Evolutionary conservation across 2,329 filamentous ascomycete genomes (phyloP).

Genomic region (Geoglossum cookeanum): DNA sequence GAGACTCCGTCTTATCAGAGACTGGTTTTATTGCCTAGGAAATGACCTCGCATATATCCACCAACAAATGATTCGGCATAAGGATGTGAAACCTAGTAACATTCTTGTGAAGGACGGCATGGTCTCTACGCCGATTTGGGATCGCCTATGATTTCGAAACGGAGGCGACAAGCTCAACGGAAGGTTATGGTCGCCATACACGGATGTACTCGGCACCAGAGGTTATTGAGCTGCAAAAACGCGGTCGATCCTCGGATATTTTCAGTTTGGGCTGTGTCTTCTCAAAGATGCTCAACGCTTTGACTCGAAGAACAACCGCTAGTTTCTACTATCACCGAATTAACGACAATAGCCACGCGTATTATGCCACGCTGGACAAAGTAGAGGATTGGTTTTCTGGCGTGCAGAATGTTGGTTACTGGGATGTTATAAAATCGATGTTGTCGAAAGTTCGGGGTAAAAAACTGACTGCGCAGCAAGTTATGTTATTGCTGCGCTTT

Average conservation of each 20-base stretch:
- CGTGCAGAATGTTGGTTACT: no score
- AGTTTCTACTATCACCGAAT: neutral
- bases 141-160: neutral
- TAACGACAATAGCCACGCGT: neutral
- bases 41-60: neutral
- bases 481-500: no score
- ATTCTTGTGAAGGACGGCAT: neutral
- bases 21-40: neutral
- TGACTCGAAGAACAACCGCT: neutral
- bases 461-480: no score
- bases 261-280: neutral
- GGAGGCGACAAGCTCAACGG: neutral
- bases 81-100: neutral
- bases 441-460: no score
- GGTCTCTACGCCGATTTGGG: neutral
- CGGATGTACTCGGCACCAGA: neutral
- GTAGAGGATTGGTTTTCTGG: neutral
- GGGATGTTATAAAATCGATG: no score
- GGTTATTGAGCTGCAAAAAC: neutral
- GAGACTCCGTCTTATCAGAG: neutral
- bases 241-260: neutral
- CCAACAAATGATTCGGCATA: neutral
- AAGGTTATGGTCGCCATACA: neutral
- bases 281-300: neutral
- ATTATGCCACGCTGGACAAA: neutral